Evolutionary conservation across 169 alveolate species (phyloP), one percentile per base, ranked within the genome.

Genomic region (Hepatocystis sp.): DNA sequence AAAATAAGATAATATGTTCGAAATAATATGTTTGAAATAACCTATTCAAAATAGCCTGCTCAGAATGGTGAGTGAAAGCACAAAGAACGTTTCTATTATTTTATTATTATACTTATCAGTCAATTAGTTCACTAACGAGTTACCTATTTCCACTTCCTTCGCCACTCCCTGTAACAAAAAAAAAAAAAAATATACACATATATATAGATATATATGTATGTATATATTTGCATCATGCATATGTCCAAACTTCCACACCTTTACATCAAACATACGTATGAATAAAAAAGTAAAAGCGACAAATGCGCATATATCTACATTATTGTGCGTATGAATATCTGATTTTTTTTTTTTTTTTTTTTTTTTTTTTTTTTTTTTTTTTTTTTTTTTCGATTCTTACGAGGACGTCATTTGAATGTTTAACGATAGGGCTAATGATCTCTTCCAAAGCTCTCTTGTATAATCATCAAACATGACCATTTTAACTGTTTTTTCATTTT

Each of bases 391-490:
- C n/a, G n/a, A n/a, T n/a, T 7, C 66, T n/a, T 66, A 78, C 89
- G 89, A 78, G 28, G 89, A 78, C 11, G 81, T 34, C 49, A 78
- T 61, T 10, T 47, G 89, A n/a, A 78, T 63, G 58, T 78, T 78
- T 19, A 78, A 44, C 15, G 67, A 60, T 17, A 17, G 52, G 4
- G 89, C 89, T 25, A 78, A 21, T 11, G 78, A 61, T 2, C 89
- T 19, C 61, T 78, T 78, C 89, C 89, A 78, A 0, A 78, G 81
- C 34, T 78, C 89, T 40, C 89, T 34, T 4, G 89, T 78, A 47
- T 78, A 78, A 78, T 78, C 89, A 36, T 78, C 89, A 47, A 78
- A 78, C 84, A 78, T 23, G 21, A 78, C 36, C 27, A 78, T 78
- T 63, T 61, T 78, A 46, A 78, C 61, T 32, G 46, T 78, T 78